Evolutionary conservation across 371 early-diverging fungal species (phyloP), one percentile per base, ranked within the genome.

Genomic region (Choanephora cucurbitarum): DNA sequence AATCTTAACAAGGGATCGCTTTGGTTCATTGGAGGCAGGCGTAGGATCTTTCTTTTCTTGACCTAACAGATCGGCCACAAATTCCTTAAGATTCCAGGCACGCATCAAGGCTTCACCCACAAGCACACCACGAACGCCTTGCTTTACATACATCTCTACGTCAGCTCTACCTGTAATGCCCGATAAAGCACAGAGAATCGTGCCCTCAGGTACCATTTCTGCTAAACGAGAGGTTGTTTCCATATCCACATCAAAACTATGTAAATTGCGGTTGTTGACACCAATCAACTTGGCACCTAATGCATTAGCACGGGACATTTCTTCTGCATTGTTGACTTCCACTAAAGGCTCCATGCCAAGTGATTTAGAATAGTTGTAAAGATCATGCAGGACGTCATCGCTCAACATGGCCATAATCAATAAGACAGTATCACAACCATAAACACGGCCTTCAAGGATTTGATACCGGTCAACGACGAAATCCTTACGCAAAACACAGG

Each of bases 341-440:
- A 97, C 97, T 55, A 98, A 72, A n/a, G 99, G 96, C 69, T 97
- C 97, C 91, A 98, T 97, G 2, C 93, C 93, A 9, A 96, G 77
- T 8, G 64, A 54, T 11, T 90, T 82, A 3, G 95, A 70, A 59
- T 88, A 91, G 8, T 64, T 72, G 64, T 95, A 80, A 9, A 96
- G 79, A 5, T 86, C 77, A 28, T 60, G 62, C 45, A 94, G 68
- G 21, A 80, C 72, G 18, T 83, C 74, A 24, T 89, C 83, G n/a
- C 75, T 68, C 56, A 98, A 79, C 83, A 96, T 92, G 46, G 97
- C 94, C n/a, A 97, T 96, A 64, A 98, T 98, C 53, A 98, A 75
- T 48, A 98, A 78, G 1, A 98, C 80, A 0, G 94, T 91, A 64
- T 98, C 99, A 13, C 97, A 97, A 52, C 94, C 94, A 58, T 86